These are phyloP conservation scores for Rhizoctonia solani DNA, from an alignment of 1,284 basidiomycete genomes.

Conservation along the genomic window DNA sequence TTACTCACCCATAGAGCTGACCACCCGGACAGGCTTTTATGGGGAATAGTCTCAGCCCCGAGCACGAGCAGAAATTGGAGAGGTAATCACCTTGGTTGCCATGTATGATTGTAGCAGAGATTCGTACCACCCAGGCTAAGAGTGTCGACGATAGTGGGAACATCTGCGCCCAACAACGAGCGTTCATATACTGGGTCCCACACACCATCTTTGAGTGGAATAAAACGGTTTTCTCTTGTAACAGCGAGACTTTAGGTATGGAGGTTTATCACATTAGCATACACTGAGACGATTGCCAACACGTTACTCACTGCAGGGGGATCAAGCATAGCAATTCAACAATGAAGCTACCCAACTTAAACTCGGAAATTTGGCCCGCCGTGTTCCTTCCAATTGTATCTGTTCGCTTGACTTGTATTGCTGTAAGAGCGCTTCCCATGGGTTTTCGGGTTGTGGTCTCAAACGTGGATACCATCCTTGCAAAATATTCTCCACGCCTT, in stretches of 20 bases:
- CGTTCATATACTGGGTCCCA: conserved; percentile 57
- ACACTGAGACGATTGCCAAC: background rate
- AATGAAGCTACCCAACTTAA: conserved; percentile 17
- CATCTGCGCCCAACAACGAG: conserved; percentile 60
- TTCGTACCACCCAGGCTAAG: conserved; percentile 67
- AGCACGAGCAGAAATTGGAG: background rate
- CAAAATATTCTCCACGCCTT: conserved; percentile 44
- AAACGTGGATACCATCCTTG: conserved; percentile 26
- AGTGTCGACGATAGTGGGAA: conserved; percentile 57
- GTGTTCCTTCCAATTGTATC: background rate
- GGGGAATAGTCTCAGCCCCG: background rate
- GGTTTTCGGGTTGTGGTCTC: conserved; percentile 33
- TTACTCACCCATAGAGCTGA: conserved; percentile 66
- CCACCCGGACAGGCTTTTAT: conserved; percentile 60
- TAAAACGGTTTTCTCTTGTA: conserved; percentile 61
- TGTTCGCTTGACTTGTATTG: background rate
- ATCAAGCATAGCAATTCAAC: conserved; percentile 26
- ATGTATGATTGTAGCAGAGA: conserved; percentile 65
- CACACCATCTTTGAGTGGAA: conserved; percentile 65
- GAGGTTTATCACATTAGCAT: background rate
- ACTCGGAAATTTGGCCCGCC: background rate
- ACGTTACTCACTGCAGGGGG: conserved; percentile 15
- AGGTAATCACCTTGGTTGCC: conserved; percentile 54
- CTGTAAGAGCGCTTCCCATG: background rate
- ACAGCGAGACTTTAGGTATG: conserved; percentile 50